Evolutionary conservation across 169 alveolate species (phyloP), one percentile per base, ranked within the genome.

Genomic region (Eimeria maxima): DNA sequence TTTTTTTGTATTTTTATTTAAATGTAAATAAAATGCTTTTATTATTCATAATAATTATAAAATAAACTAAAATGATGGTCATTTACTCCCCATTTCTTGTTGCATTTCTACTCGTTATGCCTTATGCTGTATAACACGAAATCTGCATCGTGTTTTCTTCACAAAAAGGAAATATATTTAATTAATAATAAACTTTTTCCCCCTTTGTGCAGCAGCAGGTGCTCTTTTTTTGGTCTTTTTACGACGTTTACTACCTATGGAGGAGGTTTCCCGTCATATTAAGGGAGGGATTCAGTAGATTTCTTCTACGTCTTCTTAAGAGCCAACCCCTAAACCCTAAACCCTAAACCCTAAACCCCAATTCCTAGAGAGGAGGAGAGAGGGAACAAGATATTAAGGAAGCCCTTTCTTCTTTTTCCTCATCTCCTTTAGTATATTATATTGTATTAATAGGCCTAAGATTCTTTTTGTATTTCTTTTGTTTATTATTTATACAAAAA

Each of bases 241-340:
- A 6, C 29, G 38, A 5, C 38, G 3, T 38, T 24, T 63, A 24
- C 83, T 71, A 71, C 22, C 83, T 71, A 24, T 71, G 83, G 2
- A 71, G 53, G 22, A 71, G 24, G 13, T 71, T 71, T 29, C 83
- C 83, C 29, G 55, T 29, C 83, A 71, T 71, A 33, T 71, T 71
- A 11, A 71, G 53, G 38, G 83, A 71, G 14, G 83, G 83, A 53
- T 71, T 71, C 5, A 71, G 53, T 24, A 71, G 83, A 53, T 71
- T 71, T 29, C 83, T 27, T 42, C 83, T 71, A 24, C 83, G 83
- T 38, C 83, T 73, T 73, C 83, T 29, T 42, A 7, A 16, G 50
- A 33, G 74, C 74, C 74, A 63, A 63, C 6, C 74, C 74, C 74
- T 65, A 65, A 65, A 65, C 74, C 74, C 24, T 22, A 65, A 16